These are phyloP conservation scores for Colletotrichum chlorophyti DNA, from an alignment of 2,329 filamentous ascomycete genomes.

Conservation along the genomic window DNA sequence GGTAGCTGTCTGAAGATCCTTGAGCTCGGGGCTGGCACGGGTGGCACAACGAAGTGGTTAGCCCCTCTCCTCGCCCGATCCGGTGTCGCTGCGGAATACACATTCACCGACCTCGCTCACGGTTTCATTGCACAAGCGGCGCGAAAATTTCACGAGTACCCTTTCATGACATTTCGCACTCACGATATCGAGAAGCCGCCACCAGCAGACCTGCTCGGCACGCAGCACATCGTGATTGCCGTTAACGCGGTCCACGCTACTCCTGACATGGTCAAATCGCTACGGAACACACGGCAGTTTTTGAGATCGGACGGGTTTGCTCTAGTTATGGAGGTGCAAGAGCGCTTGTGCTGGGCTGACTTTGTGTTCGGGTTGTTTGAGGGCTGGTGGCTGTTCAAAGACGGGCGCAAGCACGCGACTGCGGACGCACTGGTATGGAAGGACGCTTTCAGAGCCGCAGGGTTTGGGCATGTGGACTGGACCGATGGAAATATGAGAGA, in stretches of 20 bases:
- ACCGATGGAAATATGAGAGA: conserved; percentile 26
- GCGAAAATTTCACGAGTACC: conserved; percentile 28
- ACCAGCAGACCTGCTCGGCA: conserved; percentile 31
- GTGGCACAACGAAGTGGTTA: conserved; percentile 9
- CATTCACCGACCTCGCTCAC: conserved; percentile 46
- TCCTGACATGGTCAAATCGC: conserved; percentile 28
- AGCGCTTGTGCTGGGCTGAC: conserved; percentile 38
- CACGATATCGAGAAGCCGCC: conserved; percentile 13
- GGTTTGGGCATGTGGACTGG: conserved; percentile 32
- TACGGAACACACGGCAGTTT: conserved; percentile 32
- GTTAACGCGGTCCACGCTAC: conserved; percentile 45
- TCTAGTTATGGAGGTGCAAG: conserved; percentile 42
- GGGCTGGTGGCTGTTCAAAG: conserved; percentile 47
- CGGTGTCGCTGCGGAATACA: conserved; percentile 42
- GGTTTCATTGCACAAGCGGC: conserved; percentile 38
- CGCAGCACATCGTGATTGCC: conserved; percentile 40
- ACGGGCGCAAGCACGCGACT: conserved; percentile 33
- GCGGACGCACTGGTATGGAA: conserved; percentile 9
- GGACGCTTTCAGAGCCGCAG: conserved; percentile 13
- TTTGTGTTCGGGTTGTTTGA: conserved; percentile 44
- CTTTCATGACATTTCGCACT: conserved; percentile 9
- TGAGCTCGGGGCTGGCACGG: conserved; percentile 11
- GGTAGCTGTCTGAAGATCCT: background rate
- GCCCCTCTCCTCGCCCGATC: conserved; percentile 35
- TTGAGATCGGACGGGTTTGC: conserved; percentile 43